A percentile compares a stretch with the other conserved stretches of the same genome.
Evolutionary conservation across 306 rosid genomes (phyloP).

Genomic region (Mimosa pudica): DNA sequence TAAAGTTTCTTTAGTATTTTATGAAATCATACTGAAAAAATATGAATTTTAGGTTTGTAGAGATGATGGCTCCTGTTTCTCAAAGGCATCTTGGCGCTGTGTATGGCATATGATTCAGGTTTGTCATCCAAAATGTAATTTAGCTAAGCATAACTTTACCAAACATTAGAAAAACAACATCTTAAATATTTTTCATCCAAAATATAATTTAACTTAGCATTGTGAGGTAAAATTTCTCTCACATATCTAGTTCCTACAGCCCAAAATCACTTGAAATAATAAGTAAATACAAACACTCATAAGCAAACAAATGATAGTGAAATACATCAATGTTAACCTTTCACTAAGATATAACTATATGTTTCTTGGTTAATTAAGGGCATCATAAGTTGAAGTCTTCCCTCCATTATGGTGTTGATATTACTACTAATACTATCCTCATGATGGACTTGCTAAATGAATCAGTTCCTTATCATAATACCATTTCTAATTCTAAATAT

Average conservation of each 20-base stretch:
- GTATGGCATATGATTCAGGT: conserved; percentile 60
- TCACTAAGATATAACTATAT: too few species aligned
- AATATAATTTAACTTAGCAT: too few species aligned
- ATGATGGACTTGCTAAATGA: background rate
- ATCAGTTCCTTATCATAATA: background rate
- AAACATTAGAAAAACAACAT: too few species aligned
- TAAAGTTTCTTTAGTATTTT: background rate
- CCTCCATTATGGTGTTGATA: background rate
- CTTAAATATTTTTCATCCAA: too few species aligned
- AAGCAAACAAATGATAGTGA: too few species aligned
- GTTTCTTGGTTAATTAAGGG: too few species aligned
- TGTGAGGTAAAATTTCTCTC: too few species aligned
- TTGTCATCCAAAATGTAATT: background rate
- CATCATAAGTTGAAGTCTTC: background rate
- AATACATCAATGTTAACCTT: too few species aligned
- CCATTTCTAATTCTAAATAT: background rate
- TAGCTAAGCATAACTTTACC: background rate
- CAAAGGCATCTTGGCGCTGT: conserved; percentile 53
- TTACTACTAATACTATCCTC: background rate
- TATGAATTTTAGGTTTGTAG: conserved; percentile 44
- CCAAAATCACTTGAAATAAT: too few species aligned
- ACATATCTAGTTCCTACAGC: too few species aligned
- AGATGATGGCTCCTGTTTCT: conserved; percentile 64
- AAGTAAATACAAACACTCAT: too few species aligned
- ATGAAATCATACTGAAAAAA: background rate